Evolutionary conservation across 768 basidiomycete genomes (phyloP).

Genomic region (Mycena sanguinolenta): DNA sequence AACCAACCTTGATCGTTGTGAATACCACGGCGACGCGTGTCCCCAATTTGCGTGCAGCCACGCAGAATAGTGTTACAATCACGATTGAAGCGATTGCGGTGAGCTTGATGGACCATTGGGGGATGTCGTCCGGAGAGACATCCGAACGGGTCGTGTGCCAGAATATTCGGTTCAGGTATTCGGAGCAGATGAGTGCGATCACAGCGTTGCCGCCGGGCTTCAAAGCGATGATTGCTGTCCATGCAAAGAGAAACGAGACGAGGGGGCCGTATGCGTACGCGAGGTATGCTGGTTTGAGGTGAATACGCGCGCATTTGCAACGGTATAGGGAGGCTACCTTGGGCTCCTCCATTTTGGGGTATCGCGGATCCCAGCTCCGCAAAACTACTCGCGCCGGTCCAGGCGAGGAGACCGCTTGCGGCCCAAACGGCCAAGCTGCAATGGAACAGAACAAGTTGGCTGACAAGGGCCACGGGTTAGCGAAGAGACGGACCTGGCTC

Average conservation of each 20-base stretch:
- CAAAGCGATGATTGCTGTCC: slow-evolving; percentile 92
- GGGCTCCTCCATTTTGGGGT: slow-evolving; percentile 79
- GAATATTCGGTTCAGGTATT: slow-evolving; percentile 92
- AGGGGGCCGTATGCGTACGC: slow-evolving; percentile 91
- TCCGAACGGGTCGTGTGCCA: slow-evolving; percentile 81
- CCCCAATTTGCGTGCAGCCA: slow-evolving; percentile 82
- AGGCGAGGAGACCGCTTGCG: slow-evolving; percentile 84
- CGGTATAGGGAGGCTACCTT: slow-evolving; percentile 41
- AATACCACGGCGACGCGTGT: slow-evolving; percentile 89
- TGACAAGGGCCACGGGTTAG: neutral
- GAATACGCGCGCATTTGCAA: neutral
- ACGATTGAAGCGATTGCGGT: slow-evolving; percentile 82
- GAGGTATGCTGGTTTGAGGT: slow-evolving; percentile 71
- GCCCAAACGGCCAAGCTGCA: slow-evolving; percentile 86
- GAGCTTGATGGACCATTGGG: slow-evolving; percentile 92
- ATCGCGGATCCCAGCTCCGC: slow-evolving; percentile 93
- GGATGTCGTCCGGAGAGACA: slow-evolving; percentile 82
- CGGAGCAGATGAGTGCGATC: slow-evolving; percentile 89
- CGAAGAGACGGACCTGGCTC: slow-evolving; percentile 57
- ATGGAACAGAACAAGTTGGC: neutral
- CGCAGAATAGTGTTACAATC: slow-evolving; percentile 81
- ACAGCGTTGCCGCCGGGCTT: slow-evolving; percentile 90
- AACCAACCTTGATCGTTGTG: slow-evolving; percentile 83
- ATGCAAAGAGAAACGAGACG: slow-evolving; percentile 92
- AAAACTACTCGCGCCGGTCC: slow-evolving; percentile 97